These are phyloP conservation scores for Nephelium lappaceum DNA, from an alignment of 345 rosid species.

Conservation along the genomic window DNA sequence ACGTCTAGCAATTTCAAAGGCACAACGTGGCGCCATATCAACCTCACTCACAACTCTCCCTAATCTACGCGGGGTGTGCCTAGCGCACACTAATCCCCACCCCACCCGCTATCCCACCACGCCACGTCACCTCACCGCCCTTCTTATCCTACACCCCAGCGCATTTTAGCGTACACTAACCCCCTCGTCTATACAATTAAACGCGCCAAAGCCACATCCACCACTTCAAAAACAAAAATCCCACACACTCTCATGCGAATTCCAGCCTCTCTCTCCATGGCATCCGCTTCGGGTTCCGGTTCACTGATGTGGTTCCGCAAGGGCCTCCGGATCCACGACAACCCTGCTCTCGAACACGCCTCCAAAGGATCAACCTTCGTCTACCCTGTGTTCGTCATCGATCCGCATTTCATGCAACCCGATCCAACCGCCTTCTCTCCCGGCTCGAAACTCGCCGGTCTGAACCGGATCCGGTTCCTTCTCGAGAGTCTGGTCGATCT, in stretches of 20 bases:
- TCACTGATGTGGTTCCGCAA: slow-evolving; percentile 95
- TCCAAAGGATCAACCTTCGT: slow-evolving; percentile 45
- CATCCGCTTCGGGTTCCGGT: slow-evolving; percentile 49
- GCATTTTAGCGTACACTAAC: background rate
- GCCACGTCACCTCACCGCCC: background rate
- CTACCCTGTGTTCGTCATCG: slow-evolving; percentile 85
- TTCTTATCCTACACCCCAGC: background rate
- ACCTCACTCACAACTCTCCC: background rate
- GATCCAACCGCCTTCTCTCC: slow-evolving; percentile 69
- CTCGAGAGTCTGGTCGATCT: slow-evolving; percentile 78
- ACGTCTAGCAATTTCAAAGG: slow-evolving; percentile 14
- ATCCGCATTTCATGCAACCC: slow-evolving; percentile 84
- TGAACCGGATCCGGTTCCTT: slow-evolving; percentile 82
- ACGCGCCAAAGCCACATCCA: slow-evolving; percentile 1
- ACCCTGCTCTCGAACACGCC: slow-evolving; percentile 81
- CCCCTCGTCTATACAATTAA: background rate
- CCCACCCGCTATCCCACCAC: background rate
- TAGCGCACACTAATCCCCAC: background rate
- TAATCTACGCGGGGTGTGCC: background rate
- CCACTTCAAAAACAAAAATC: background rate
- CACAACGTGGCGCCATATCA: slow-evolving; percentile 34
- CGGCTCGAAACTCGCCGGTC: slow-evolving; percentile 70
- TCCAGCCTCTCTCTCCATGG: slow-evolving; percentile 28
- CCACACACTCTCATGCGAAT: slow-evolving; percentile 1
- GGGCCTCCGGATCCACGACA: slow-evolving; percentile 92